Percentiles rank a stretch among this genome's conserved stretches.
phyloP scores from a whole-genome alignment of 768 basidiomycete species.

The Rickenella mellea region DNA sequence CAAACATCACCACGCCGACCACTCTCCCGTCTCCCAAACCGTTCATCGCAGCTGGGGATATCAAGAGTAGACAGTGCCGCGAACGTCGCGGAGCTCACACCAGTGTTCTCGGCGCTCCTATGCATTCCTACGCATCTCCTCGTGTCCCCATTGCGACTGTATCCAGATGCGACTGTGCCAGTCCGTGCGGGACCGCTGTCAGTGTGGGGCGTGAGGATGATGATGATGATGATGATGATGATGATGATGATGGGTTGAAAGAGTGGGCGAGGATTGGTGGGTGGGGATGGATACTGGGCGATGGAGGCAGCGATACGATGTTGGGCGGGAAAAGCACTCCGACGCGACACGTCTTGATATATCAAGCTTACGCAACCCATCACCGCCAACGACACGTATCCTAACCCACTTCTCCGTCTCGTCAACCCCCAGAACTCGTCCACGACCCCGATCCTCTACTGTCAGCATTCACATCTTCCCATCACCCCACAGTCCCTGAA shows the following conservation, averaged over 20 bases:
- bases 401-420: slow-evolving; percentile 46
- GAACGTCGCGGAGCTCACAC: slow-evolving; percentile 46
- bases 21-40: slow-evolving; percentile 5
- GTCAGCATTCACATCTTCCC: slow-evolving; percentile 6
- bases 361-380: slow-evolving; percentile 39
- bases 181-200: slow-evolving; percentile 72
- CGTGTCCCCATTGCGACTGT: slow-evolving; percentile 62
- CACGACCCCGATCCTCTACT: slow-evolving; percentile 51
- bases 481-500: too few species aligned
- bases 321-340: slow-evolving; percentile 68
- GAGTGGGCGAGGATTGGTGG: slow-evolving; percentile 68
- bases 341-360: slow-evolving; percentile 57
- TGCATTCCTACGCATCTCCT: slow-evolving; percentile 69
- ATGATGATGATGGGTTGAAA: slow-evolving; percentile 32
- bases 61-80: slow-evolving; percentile 73
- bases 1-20: slow-evolving; percentile 23
- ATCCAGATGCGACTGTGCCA: slow-evolving; percentile 57
- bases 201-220: slow-evolving; percentile 39
- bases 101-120: slow-evolving; percentile 45
- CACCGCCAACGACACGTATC: slow-evolving; percentile 34
- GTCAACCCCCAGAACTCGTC: slow-evolving; percentile 50
- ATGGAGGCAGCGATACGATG: slow-evolving; percentile 75
- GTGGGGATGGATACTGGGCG: slow-evolving; percentile 80
- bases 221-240: too few species aligned
- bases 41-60: slow-evolving; percentile 58